Evolutionary conservation across 2,329 filamentous ascomycete genomes (phyloP).

Genomic region (Cladosporium sp.): DNA sequence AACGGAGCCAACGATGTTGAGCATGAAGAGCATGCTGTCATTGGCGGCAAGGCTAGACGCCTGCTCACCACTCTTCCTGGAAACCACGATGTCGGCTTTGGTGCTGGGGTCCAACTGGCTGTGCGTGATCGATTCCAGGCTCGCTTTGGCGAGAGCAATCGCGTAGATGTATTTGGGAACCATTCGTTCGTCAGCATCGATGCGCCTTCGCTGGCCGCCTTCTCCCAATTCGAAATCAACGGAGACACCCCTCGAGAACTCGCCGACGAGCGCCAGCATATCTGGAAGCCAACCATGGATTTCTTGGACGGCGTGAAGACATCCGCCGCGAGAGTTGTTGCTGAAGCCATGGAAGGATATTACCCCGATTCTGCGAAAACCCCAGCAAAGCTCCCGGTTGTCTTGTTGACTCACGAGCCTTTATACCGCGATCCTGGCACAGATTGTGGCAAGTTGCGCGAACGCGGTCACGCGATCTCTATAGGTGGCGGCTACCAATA

Average conservation of each 20-base stretch:
- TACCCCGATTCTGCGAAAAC: slow-evolving; percentile 33
- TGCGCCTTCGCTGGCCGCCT: slow-evolving; percentile 78
- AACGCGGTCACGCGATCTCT: slow-evolving; percentile 78
- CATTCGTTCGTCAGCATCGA: slow-evolving; percentile 94
- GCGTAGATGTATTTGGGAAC: slow-evolving; percentile 86
- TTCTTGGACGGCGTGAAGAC: slow-evolving; percentile 67
- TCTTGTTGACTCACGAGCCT: slow-evolving; percentile 87
- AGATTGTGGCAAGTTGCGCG: slow-evolving; percentile 80
- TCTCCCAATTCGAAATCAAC: slow-evolving; percentile 52
- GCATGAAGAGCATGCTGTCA: slow-evolving; percentile 50
- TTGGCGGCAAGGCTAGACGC: slow-evolving; percentile 65
- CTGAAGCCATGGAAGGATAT: slow-evolving; percentile 54
- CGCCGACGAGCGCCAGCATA: slow-evolving; percentile 31
- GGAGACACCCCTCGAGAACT: slow-evolving; percentile 47
- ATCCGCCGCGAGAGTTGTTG: slow-evolving; percentile 62
- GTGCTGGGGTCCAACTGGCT: slow-evolving; percentile 71
- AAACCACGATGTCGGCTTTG: slow-evolving; percentile 93
- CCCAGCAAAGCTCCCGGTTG: slow-evolving; percentile 66
- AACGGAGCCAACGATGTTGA: slow-evolving; percentile 53
- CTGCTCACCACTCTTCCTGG: slow-evolving; percentile 82
- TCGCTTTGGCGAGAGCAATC: slow-evolving; percentile 87
- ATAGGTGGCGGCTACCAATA: slow-evolving; percentile 86
- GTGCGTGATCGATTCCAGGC: slow-evolving; percentile 79
- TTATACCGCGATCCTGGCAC: slow-evolving; percentile 77
- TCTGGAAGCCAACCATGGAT: slow-evolving; percentile 71